Base-by-base conservation (phyloP, 2,329 filamentous ascomycete species). In the Alternaria metachromatica region DNA sequence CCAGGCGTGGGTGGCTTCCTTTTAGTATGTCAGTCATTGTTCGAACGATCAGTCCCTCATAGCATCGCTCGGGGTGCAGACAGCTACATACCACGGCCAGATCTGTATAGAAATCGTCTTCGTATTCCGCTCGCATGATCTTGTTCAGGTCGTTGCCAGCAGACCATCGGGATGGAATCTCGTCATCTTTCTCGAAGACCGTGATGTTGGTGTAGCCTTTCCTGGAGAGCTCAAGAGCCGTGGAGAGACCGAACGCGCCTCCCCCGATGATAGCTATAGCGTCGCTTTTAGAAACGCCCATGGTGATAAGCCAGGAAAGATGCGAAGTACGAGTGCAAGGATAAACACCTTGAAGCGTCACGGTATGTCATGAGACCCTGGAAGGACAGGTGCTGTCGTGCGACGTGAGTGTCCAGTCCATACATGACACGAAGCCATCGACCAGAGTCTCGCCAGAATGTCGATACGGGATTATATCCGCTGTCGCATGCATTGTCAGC, bases 61-160 rank as follows among this genome's bases (percentile, higher is more conserved):
- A 9, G 26, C 48, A 45, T 11, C 3, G 10, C 13, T 61, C 10
- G 33, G 33, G 15, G 44, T 15, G 9, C 18, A 4, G 43, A 37
- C 4, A 45, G 8, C 15, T 51, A 68, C 80, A 62, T 75, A 86
- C 85, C 58, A 87, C 76, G 2, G 86, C 83, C 46, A 88, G 71
- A 3, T 87, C 80, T 0, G 86, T 85, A 62, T 89, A 88, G 59
- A 87, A 87, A 0, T 81, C 79, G 62, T 88, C 86, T 64, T 87
- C 85, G 62, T 89, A 89, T 66, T 89, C 86, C 5, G 84, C 86
- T 3, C 87, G 82, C 37, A 89, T 80, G 59, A 89, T 89, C 74
- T 89, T 89, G 73, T 89, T 89, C 25, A 89, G 72, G 65, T 89
- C 87, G 62, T 87, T 87, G 20, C 83, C 87, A 0, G 87, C 88